Base-by-base conservation (phyloP, 768 basidiomycete genomes). In the Russula sp. region DNA sequence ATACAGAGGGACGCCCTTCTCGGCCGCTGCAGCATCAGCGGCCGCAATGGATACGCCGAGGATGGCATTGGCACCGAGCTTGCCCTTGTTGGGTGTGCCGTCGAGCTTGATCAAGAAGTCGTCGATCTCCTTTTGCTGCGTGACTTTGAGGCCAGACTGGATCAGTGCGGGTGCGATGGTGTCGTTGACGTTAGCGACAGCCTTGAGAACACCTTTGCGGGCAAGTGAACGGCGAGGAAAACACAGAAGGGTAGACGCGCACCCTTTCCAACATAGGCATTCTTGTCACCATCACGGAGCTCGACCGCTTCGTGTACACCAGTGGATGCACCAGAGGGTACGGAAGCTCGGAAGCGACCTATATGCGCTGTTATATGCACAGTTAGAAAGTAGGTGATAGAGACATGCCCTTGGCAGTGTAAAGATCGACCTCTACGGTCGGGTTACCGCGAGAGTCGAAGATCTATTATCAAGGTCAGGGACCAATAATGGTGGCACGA, bases 381-480 rank as follows among this genome's bases (percentile, higher is more conserved):
- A 34, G 14, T 25, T 49, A 42, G 32, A 32, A 58, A 36, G 18
- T 25, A 51, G 25, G 50, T 57, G 61, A 36, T 22, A 49, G 22
- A 47, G 52, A 63, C 75, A 69, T 70, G 90, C 93, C 94, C 82
- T 93, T 93, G 45, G 72, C 82, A 64, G 95, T 98, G 83, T 82
- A 73, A 70, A 95, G 78, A 74, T 95, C 92, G 73, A 93, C 92
- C 78, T 93, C 94, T 72, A 97, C 92, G 71, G 94, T 96, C 70
- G 91, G 93, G 83, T 98, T 94, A 70, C 94, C 95, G 73, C 96
- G 93, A 72, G 94, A 98, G 83, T 98, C 96, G 75, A 97, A 98
- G 85, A 98, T 96, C 96, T 98, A 71, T 58, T 56, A 41, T 50
- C 22, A 18, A 54, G 20, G 29, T 48, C 38, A 60, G 43, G 46